A percentile compares a stretch with the other conserved stretches of the same genome.
phyloP scores from a whole-genome alignment of 73 alveolate genomes.

The Diophrys appendiculata region DNA sequence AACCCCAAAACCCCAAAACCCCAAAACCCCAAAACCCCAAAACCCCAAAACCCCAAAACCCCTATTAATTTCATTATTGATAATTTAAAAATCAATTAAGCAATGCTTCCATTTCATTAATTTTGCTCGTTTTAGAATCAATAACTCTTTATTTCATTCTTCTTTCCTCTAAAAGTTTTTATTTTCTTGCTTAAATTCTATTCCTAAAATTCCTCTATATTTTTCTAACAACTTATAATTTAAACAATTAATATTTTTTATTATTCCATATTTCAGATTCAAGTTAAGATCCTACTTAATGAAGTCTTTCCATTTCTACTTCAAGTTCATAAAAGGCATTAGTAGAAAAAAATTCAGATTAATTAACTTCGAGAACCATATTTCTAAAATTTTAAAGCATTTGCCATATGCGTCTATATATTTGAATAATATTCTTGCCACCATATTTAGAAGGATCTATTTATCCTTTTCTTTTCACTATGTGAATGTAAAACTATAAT shows the following conservation, averaged over 20 bases:
- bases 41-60: too few relatives aligned
- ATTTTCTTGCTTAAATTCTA: background rate
- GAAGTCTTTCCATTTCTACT: background rate
- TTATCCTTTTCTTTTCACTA: background rate
- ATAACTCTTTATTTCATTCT: too few relatives aligned
- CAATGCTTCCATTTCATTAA: too few relatives aligned
- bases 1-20: too few relatives aligned
- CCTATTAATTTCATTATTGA: too few relatives aligned
- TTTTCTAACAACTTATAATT: background rate
- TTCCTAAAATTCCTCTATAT: background rate
- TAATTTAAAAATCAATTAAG: too few relatives aligned
- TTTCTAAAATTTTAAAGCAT: background rate
- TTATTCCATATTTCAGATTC: background rate
- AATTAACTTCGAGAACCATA: background rate
- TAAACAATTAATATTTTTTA: too few relatives aligned
- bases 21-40: too few relatives aligned
- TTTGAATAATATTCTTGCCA: background rate
- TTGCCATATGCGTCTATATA: background rate
- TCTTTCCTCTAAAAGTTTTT: too few relatives aligned
- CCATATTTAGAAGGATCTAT: background rate
- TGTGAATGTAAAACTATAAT: too few relatives aligned
- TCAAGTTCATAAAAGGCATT: background rate
- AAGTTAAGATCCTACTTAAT: background rate
- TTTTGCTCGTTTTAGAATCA: too few relatives aligned
- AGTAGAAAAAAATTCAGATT: background rate